These are phyloP conservation scores for Hortiboletus campestris DNA, from an alignment of 768 basidiomycete genomes.

Conservation along the genomic window DNA sequence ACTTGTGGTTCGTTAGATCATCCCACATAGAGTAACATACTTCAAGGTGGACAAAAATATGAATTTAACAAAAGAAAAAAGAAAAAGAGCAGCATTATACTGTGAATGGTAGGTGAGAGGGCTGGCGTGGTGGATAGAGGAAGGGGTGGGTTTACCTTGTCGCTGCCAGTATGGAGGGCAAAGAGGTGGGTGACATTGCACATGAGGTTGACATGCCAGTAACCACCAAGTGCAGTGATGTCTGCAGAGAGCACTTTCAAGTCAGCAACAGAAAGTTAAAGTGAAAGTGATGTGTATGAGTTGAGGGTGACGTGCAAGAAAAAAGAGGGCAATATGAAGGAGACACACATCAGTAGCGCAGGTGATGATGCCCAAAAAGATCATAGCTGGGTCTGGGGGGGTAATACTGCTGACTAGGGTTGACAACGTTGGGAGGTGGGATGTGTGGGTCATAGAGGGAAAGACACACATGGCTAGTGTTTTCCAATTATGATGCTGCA, in stretches of 20 bases:
- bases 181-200: conserved; percentile 89
- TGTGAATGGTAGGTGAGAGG: conserved; percentile 11
- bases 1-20: too few species aligned
- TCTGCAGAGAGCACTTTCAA: conserved; percentile 71
- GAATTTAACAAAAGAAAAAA: too few species aligned
- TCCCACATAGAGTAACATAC: too few species aligned
- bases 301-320: not conserved
- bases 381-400: conserved; percentile 73
- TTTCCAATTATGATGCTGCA: conserved; percentile 57
- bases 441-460: not conserved
- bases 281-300: not conserved
- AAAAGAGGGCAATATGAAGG: not conserved
- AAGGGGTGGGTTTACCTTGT: conserved; percentile 35
- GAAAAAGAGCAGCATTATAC: conserved; percentile 48
- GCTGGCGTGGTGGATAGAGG: not conserved
- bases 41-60: too few species aligned
- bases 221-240: conserved; percentile 75
- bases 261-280: conserved; percentile 59
- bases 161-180: conserved; percentile 47
- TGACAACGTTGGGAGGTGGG: not conserved
- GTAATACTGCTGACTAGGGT: conserved; percentile 52
- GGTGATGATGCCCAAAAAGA: conserved; percentile 82
- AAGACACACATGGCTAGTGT: conserved; percentile 50
- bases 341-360: conserved; percentile 61
- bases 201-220: conserved; percentile 74